Evolutionary conservation across 148 eudicot species (phyloP), one percentile per base, ranked within the genome.

Genomic region (Rhododendron ferrugineum): DNA sequence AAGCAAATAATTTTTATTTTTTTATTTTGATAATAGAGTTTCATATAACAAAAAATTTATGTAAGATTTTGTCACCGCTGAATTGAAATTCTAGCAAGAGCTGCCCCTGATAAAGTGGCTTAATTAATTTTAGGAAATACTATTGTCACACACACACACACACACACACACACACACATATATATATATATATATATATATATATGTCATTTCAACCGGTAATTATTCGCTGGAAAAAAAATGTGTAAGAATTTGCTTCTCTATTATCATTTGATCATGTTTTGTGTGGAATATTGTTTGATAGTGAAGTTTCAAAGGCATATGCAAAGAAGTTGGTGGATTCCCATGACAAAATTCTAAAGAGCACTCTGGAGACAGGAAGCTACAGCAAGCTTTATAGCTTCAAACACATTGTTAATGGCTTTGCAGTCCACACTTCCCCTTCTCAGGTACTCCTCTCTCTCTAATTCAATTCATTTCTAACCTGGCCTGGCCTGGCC

Each of bases 351-450:
- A 79, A 93, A 81, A 88, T 97, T 46, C 91, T 97, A 18, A 78
- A 92, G 84, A 92, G 87, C 91, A 91, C 88, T 64, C 85, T 97
- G 28, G 90, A 92, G 5, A 79, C 28, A 52, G 94, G 94, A 20
- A 87, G 88, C 87, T 97, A 93, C 88, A 83, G 23, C 80, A 95
- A 92, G 92, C 89, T 97, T 76, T 95, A 93, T 56, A 94, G 98
- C 94, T 97, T 93, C 91, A 93, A 93, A 50, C 98, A 97, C 86
- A 89, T 95, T 26, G 96, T 91, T 30, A 94, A 92, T 82, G 99
- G 98, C 83, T 95, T 97, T 84, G 86, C 96, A 56, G 79, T 97
- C 83, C 98, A 97, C 88, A 94, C 96, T 22, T 90, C 98, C 70
- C 88, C 89, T 74, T 85, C 95, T 86, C 98, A 97, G 93, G 98